These are phyloP conservation scores for Ceriops zippeliana DNA, from an alignment of 345 rosid species.

Conservation along the genomic window DNA sequence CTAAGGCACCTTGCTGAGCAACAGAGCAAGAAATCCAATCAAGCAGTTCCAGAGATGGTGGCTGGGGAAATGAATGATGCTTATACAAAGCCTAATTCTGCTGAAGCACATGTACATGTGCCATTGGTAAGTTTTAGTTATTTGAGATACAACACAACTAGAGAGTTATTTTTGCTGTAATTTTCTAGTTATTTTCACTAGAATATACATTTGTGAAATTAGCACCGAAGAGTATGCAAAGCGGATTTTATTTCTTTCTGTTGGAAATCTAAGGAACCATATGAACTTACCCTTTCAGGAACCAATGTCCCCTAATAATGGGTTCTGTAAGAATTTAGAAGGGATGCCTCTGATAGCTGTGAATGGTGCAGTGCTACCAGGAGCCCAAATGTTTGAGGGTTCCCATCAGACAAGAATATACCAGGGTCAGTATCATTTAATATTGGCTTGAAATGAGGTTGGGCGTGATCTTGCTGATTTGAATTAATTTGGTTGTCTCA, in stretches of 20 bases:
- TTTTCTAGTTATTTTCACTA: not conserved
- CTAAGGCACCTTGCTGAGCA: slow-evolving; percentile 82
- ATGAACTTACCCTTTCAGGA: slow-evolving; percentile 38
- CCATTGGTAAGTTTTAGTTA: slow-evolving; percentile 30
- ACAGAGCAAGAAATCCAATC: slow-evolving; percentile 46
- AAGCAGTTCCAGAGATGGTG: slow-evolving; percentile 34
- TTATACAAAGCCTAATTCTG: slow-evolving; percentile 61
- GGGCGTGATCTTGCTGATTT: slow-evolving; percentile 8
- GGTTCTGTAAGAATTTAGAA: slow-evolving; percentile 32
- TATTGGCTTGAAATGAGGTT: slow-evolving; percentile 7
- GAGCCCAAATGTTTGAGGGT: slow-evolving; percentile 12
- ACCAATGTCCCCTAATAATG: slow-evolving; percentile 29
- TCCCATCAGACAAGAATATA: slow-evolving; percentile 31
- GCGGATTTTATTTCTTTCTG: slow-evolving; percentile 2
- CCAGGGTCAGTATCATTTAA: slow-evolving; percentile 43
- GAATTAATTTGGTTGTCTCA: slow-evolving; percentile 19
- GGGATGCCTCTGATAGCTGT: slow-evolving; percentile 23
- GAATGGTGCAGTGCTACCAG: slow-evolving; percentile 28
- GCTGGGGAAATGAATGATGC: slow-evolving; percentile 45
- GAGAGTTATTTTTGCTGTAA: not conserved
- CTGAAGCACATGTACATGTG: slow-evolving; percentile 26
- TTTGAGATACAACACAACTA: slow-evolving; percentile 5
- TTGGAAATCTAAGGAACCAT: not conserved
- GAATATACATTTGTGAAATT: slow-evolving; percentile 10
- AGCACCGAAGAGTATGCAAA: not conserved